phyloP scores from a whole-genome alignment of 805 yeast genomes.

The Candida ovalis region DNA sequence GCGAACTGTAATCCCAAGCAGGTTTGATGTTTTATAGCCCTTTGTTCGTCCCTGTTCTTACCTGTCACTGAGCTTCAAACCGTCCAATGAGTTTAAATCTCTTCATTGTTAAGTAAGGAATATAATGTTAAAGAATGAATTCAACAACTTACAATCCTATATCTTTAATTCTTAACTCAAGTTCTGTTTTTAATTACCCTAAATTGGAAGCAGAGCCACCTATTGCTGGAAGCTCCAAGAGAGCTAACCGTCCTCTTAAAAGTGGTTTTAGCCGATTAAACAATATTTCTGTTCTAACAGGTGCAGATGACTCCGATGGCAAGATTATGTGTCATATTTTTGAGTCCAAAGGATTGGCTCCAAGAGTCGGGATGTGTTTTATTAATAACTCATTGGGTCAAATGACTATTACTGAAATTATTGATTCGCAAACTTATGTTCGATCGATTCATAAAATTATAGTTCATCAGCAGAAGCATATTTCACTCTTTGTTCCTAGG shows the following conservation, averaged over 20 bases:
- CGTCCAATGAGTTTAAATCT: background rate
- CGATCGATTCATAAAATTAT: slow-evolving; percentile 40
- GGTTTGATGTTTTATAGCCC: too few relatives aligned
- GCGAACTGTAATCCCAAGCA: too few relatives aligned
- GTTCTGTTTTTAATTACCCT: background rate
- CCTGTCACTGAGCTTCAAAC: too few relatives aligned
- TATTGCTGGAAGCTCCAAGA: background rate
- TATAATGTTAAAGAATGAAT: background rate
- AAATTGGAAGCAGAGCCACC: background rate
- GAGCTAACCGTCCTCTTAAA: background rate
- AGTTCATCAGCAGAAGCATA: slow-evolving; percentile 26
- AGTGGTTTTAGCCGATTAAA: background rate
- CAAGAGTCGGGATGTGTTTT: slow-evolving; percentile 38
- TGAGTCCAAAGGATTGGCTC: slow-evolving; percentile 22
- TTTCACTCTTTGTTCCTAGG: slow-evolving; percentile 35
- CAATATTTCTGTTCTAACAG: background rate
- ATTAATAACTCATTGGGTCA: slow-evolving; percentile 36
- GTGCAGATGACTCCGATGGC: background rate
- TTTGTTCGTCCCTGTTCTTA: too few relatives aligned
- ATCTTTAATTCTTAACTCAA: slow-evolving; percentile 3
- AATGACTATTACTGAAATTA: slow-evolving; percentile 33
- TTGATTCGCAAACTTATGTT: slow-evolving; percentile 44
- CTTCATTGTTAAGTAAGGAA: background rate
- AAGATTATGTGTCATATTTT: slow-evolving; percentile 18
- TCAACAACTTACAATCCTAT: background rate